Evolutionary conservation across 768 basidiomycete genomes (phyloP), one percentile per base, ranked within the genome.

Genomic region (Hericium rajendrae): DNA sequence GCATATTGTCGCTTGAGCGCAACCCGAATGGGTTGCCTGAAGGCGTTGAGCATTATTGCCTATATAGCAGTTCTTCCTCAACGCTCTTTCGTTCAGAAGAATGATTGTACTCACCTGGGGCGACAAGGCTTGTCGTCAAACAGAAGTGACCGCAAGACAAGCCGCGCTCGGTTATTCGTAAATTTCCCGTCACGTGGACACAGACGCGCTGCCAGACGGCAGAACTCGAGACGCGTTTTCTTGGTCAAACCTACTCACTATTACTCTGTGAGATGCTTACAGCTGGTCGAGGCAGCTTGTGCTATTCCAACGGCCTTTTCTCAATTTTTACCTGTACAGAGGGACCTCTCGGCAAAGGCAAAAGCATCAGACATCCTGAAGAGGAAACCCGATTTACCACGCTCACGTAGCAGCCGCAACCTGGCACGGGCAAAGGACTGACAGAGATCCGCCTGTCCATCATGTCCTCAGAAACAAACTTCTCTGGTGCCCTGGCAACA

Each of bases 401-500:
- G 43, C n/a, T 46, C 43, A 20, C 20, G n/a, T n/a, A 9, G 15
- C 49, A 11, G 22, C 24, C 22, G 9, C 49, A n/a, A 46, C n/a
- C 43, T 46, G 10, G 16, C 38, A 51, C 28, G 39, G 52, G 20
- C 32, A 13, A 53, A 18, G 52, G 22, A 37, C 49, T 22, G 49
- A 18, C 26, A 24, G 18, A 24, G 20, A 38, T 32, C 9, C 28
- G 28, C 28, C 5, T 24, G 12, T 38, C 15, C 38, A 26, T 43
- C 40, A 63, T 61, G 60, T 49, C 60, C 32, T 67, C 74, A 51
- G 88, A 88, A 66, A 81, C 85, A 61, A 94, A 95, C 72, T 97
- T 97, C 73, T 90, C 91, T n/a, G 86, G 85, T 51, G 94, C 94
- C 24, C 73, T 97, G 52, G 73, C 86, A 54, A 91, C 92, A 73